Evolutionary conservation across 192 early-diverging fungal species (phyloP).

Genomic region (Umbelopsis sp.): DNA sequence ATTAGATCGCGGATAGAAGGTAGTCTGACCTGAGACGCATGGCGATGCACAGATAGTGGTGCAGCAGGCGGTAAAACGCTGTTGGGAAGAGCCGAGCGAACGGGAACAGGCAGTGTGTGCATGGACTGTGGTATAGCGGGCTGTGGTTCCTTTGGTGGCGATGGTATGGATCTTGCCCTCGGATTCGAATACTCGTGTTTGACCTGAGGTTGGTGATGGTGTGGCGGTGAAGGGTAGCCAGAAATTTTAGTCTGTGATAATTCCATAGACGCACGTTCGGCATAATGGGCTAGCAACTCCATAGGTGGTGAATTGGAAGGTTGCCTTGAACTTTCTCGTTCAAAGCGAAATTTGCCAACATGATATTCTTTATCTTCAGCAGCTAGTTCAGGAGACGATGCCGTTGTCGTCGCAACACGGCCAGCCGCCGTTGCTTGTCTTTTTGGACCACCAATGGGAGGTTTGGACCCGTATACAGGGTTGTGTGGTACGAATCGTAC

Average conservation of each 20-base stretch:
- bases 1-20: conserved; percentile 14
- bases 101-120: conserved; percentile 1
- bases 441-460: background rate
- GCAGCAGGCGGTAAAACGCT: background rate
- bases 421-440: background rate
- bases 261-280: conserved; percentile 1
- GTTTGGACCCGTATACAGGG: background rate
- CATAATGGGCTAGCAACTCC: background rate
- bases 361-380: conserved; percentile 1
- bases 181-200: background rate
- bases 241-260: background rate
- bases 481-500: conserved; percentile 17
- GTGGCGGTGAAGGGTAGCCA: conserved; percentile 9
- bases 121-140: background rate
- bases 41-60: conserved; percentile 4
- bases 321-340: conserved; percentile 12
- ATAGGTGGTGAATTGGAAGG: conserved; percentile 12
- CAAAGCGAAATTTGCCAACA: conserved; percentile 14
- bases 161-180: background rate
- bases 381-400: background rate
- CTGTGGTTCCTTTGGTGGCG: background rate
- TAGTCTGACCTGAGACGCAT: conserved; percentile 8
- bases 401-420: background rate
- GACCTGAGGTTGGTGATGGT: background rate
- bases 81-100: conserved; percentile 7